Conservation (phyloP, 2,329 filamentous ascomycete species). For the Aureobasidium namibiae region DNA sequence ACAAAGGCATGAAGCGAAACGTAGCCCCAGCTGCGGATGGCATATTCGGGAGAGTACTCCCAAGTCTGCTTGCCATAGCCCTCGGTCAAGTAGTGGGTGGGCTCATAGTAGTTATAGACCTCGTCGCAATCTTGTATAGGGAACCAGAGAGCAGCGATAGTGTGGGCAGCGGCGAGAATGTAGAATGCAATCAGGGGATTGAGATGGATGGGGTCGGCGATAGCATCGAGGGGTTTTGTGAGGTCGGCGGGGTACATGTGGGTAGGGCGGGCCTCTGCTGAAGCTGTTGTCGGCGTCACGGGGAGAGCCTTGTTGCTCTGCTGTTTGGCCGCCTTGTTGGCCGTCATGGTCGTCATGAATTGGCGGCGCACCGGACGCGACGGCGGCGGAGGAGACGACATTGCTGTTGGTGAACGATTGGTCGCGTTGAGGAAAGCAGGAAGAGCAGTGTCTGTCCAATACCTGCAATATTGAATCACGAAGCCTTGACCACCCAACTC, state of each 20-base stretch:
- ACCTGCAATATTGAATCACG: not conserved
- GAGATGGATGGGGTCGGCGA: constrained; percentile 5
- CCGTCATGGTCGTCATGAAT: constrained; percentile 6
- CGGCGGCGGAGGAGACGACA: not conserved
- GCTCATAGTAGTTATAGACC: constrained; percentile 99
- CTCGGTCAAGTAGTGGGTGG: constrained; percentile 86
- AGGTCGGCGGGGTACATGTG: constrained; percentile 1
- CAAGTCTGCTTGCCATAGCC: constrained; percentile 93
- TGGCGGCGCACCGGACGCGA: constrained; percentile 4
- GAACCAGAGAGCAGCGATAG: constrained; percentile 69
- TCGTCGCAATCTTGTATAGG: constrained; percentile 98
- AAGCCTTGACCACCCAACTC: not conserved
- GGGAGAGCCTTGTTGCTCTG: not conserved
- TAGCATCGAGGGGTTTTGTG: not conserved
- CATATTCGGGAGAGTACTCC: constrained; percentile 95
- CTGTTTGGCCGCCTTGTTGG: not conserved
- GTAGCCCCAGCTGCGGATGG: constrained; percentile 94
- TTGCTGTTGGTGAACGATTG: not conserved
- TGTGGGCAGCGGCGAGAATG: constrained; percentile 64
- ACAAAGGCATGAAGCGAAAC: constrained; percentile 68
- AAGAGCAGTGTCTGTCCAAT: not conserved
- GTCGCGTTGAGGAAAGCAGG: not conserved
- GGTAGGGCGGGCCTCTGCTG: not conserved
- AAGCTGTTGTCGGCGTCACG: not conserved
- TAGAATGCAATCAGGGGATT: constrained; percentile 72